phyloP scores from a whole-genome alignment of 129 eudicot genomes.

The Centella asiatica region DNA sequence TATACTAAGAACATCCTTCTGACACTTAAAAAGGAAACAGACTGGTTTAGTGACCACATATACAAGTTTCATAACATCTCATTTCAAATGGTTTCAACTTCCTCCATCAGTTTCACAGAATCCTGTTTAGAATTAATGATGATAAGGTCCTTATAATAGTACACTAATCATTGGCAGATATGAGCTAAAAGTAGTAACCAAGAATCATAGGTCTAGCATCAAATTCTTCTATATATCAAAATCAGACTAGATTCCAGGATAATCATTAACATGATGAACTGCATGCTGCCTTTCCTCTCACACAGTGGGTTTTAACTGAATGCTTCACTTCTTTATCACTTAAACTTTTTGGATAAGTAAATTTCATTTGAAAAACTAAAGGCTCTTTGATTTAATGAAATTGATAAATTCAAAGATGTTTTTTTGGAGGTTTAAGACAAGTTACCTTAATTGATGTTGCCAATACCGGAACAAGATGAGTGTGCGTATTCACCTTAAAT shows the following conservation, averaged over 20 bases:
- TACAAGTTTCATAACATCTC: neutral
- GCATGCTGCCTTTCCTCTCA: too few species aligned
- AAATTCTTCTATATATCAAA: neutral
- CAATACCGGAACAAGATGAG: conserved; percentile 86
- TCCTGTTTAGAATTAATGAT: neutral
- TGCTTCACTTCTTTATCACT: too few species aligned
- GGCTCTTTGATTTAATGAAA: too few species aligned
- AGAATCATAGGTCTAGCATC: too few species aligned
- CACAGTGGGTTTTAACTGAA: too few species aligned
- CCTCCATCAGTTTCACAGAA: neutral
- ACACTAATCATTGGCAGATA: too few species aligned
- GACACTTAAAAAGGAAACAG: neutral
- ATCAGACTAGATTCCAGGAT: neutral
- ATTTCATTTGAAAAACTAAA: neutral
- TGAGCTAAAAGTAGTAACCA: too few species aligned
- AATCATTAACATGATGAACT: too few species aligned
- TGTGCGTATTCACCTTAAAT: conserved; percentile 84
- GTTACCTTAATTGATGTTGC: conserved; percentile 87
- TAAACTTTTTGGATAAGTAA: too few species aligned
- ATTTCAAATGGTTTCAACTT: neutral
- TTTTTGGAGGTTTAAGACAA: neutral
- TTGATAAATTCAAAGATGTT: too few species aligned
- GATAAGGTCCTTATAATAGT: too few species aligned
- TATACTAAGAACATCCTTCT: neutral
- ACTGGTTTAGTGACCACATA: neutral